Evolutionary conservation across 108 stramenopile species (phyloP), one percentile per base, ranked within the genome.

Genomic region (Chaetoceros muelleri): DNA sequence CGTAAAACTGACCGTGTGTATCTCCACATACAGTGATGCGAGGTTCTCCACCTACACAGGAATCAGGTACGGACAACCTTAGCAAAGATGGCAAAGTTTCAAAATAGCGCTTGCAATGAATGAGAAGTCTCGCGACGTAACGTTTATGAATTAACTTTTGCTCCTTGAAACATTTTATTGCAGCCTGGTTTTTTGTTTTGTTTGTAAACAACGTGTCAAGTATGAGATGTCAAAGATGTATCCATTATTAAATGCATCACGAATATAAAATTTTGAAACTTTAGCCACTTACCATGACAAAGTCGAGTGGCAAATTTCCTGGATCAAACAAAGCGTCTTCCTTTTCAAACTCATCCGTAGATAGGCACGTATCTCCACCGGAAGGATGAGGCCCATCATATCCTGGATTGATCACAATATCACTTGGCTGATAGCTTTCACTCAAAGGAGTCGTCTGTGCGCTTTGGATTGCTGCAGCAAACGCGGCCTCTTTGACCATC

Each of bases 1-100:
- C 98, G 70, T 97, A 99, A 71, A 79, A 99, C 67, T 99, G 98
- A 2, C 98, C 98, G 69, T 99, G 98, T 1, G 96, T 98, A 64
- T 99, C 98, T 16, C 98, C 82, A 61, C 95, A 96, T 3, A 99
- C 87, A 16, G 92, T 93, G 21, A 89, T 55, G 16, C 82, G 73
- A 21, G 89, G 78, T 23, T 53, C 44, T 7, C 46, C 0, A 25
- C 48, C 59, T 40, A 40, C 13, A 10, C 13, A 10, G 7, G 73
- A 52, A 0, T 85, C 79, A 3, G 92, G 93, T 27, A 95, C 57
- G 13, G 70, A 48, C 27, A 97, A 72, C 50, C 87, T 80, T 60
- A 83, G 71, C 44, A 98, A 69, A 8, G 79, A 69, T 0, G 79
- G 62, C 19, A 78, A 44, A 3, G 57, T 52, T 62, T 83, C 72